Conservation (phyloP, 2,329 filamentous ascomycete genomes). For the Macrophomina tecta region DNA sequence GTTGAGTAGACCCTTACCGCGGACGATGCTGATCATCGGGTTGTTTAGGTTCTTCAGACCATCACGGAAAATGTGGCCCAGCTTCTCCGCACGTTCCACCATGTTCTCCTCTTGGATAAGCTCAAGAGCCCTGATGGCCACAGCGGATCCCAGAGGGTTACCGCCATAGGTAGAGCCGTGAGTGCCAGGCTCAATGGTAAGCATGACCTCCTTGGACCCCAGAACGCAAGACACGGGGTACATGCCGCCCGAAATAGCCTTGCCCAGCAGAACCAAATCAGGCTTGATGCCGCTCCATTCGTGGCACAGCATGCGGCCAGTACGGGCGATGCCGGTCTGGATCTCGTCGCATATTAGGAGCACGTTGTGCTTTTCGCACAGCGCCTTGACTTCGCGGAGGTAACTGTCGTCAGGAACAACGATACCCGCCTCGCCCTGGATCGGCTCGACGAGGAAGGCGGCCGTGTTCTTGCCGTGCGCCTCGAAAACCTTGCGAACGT, state of each 20-base stretch:
- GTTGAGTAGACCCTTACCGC: slow-evolving; percentile 93
- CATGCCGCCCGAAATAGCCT: slow-evolving; percentile 97
- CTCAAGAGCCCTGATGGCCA: slow-evolving; percentile 93
- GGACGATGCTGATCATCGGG: slow-evolving; percentile 79
- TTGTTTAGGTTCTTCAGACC: slow-evolving; percentile 76
- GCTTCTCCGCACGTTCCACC: slow-evolving; percentile 77
- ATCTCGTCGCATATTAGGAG: slow-evolving; percentile 98
- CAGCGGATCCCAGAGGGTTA: slow-evolving; percentile 92
- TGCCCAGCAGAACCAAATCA: slow-evolving; percentile 91
- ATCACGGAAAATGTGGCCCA: slow-evolving; percentile 84
- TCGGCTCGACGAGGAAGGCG: slow-evolving; percentile 93
- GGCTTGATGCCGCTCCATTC: slow-evolving; percentile 96
- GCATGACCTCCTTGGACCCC: slow-evolving; percentile 87
- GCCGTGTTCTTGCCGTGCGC: slow-evolving; percentile 83
- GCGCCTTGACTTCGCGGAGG: slow-evolving; percentile 75
- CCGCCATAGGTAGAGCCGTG: slow-evolving; percentile 99
- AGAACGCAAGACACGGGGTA: slow-evolving; percentile 98
- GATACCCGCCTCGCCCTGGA: slow-evolving; percentile 96
- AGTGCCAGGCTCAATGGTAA: slow-evolving; percentile 93
- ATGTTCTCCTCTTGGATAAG: slow-evolving; percentile 91
- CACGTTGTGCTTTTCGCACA: slow-evolving; percentile 95
- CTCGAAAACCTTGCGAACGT: slow-evolving; percentile 80
- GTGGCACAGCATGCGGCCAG: slow-evolving; percentile 90
- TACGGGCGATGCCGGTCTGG: slow-evolving; percentile 95
- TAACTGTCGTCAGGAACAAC: slow-evolving; percentile 93